Conservation (phyloP, 192 early-diverging fungal species). For the Backusella psychrophila region DNA sequence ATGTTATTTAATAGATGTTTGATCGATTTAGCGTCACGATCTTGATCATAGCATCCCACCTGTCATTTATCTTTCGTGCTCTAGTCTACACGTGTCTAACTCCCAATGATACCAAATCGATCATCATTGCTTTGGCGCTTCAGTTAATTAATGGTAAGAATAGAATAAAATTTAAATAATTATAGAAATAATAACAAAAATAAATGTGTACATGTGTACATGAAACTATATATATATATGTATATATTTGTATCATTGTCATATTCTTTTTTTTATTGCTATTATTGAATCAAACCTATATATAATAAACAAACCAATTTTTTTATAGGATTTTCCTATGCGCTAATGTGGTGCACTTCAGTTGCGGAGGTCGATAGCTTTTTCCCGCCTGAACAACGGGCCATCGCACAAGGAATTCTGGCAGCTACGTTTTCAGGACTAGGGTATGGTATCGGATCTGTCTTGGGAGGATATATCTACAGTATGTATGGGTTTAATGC, state of each 20-base stretch:
- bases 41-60: slow-evolving; percentile 26
- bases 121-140: slow-evolving; percentile 15
- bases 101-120: slow-evolving; percentile 13
- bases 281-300: neutral
- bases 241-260: neutral
- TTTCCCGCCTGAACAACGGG: slow-evolving; percentile 25
- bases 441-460: slow-evolving; percentile 22
- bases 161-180: neutral
- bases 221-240: slow-evolving; percentile 1
- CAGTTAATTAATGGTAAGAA: slow-evolving; percentile 22
- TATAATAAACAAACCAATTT: neutral
- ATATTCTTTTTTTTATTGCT: neutral
- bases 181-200: neutral
- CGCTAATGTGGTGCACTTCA: slow-evolving; percentile 22
- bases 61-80: slow-evolving; percentile 16
- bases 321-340: slow-evolving; percentile 17
- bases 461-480: slow-evolving; percentile 19
- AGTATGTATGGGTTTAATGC: neutral
- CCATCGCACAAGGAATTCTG: slow-evolving; percentile 31
- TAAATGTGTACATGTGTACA: neutral
- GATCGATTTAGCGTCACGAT: slow-evolving; percentile 24
- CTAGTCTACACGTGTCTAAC: slow-evolving; percentile 18
- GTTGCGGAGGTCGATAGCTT: slow-evolving; percentile 25
- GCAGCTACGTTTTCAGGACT: slow-evolving; percentile 24
- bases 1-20: slow-evolving; percentile 22